Evolutionary conservation across 2,329 filamentous ascomycete genomes (phyloP).

Genomic region (Tolypocladium paradoxum): DNA sequence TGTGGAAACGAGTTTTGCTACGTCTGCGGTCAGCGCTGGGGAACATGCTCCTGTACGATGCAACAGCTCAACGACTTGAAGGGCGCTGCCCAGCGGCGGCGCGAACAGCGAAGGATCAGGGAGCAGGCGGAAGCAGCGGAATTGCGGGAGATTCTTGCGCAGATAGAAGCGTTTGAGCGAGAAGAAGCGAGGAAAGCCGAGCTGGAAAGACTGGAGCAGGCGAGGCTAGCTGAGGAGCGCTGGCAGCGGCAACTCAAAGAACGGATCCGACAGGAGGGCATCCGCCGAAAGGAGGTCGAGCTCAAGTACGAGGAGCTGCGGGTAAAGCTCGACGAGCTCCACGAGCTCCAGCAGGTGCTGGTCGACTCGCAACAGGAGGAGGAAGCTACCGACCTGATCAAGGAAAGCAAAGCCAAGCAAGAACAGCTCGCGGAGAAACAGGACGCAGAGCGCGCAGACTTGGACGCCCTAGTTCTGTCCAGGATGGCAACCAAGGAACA

Average conservation of each 20-base stretch:
- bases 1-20: constrained; percentile 80
- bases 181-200: constrained; percentile 32
- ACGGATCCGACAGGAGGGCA: constrained; percentile 26
- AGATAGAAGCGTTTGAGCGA: constrained; percentile 37
- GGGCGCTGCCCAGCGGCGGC: constrained; percentile 20
- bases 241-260: constrained; percentile 26
- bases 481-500: constrained; percentile 23
- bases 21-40: constrained; percentile 63
- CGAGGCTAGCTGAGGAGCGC: constrained; percentile 23
- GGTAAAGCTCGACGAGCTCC: constrained; percentile 24
- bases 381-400: constrained; percentile 16
- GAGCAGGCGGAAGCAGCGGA: constrained; percentile 25
- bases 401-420: constrained; percentile 12
- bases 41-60: constrained; percentile 56
- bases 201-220: constrained; percentile 26
- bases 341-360: constrained; percentile 29
- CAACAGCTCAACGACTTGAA: constrained; percentile 32
- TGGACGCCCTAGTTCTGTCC: constrained; percentile 13
- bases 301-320: constrained; percentile 27
- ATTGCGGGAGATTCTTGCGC: constrained; percentile 27
- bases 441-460: constrained; percentile 17
- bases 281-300: constrained; percentile 27
- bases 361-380: constrained; percentile 27
- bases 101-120: constrained; percentile 18
- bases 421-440: constrained; percentile 22